A percentile compares a stretch with the other conserved stretches of the same genome.
These are phyloP conservation scores for Huiozyma sinensis DNA, from an alignment of 805 yeast genomes.

Conservation along the genomic window DNA sequence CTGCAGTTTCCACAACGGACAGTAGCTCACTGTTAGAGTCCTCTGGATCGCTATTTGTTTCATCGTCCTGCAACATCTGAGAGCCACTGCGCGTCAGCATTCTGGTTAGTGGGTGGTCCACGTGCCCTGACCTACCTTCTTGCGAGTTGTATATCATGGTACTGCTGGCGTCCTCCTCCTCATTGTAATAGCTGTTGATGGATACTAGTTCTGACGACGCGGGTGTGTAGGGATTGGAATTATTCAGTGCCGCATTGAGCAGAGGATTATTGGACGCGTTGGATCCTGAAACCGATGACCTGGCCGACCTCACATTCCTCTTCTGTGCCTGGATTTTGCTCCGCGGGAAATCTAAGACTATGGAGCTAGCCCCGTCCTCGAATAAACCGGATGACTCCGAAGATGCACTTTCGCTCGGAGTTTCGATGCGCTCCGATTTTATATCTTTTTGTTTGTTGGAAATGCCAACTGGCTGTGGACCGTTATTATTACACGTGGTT, in stretches of 20 bases:
- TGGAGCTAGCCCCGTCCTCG: constrained; percentile 10
- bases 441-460: not conserved
- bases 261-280: not conserved
- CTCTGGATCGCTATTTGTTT: not conserved
- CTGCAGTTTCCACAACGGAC: not conserved
- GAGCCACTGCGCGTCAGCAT: not conserved
- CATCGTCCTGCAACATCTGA: not conserved
- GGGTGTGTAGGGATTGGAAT: constrained; percentile 8
- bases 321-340: not conserved
- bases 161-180: constrained; percentile 1
- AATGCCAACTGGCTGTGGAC: too few relatives aligned
- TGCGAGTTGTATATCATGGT: not conserved
- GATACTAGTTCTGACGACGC: constrained; percentile 17
- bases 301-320: not conserved
- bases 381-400: not conserved
- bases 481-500: not conserved
- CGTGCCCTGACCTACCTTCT: not conserved
- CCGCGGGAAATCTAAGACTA: constrained; percentile 17
- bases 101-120: constrained; percentile 10
- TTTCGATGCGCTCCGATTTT: not conserved
- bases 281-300: not conserved
- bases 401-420: not conserved
- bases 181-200: constrained; percentile 14
- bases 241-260: not conserved
- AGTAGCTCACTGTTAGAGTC: not conserved